Evolutionary conservation across 1,139 yeast genomes (phyloP).

Genomic region (Lodderomyces theae): DNA sequence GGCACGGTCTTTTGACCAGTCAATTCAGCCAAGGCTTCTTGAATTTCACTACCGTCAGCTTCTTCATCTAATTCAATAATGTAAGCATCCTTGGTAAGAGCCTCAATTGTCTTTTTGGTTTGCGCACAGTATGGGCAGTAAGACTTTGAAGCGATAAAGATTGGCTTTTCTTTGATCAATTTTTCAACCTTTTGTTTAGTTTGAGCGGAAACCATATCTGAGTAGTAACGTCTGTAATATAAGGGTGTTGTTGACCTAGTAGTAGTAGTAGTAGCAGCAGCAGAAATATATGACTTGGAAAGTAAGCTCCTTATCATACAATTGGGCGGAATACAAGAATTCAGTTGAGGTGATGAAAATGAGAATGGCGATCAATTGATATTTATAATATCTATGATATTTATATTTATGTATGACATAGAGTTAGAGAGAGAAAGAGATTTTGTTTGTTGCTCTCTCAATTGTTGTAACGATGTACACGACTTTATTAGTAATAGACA

Average conservation of each 20-base stretch:
- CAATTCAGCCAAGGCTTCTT: conserved; percentile 68
- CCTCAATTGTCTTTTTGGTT: conserved; percentile 56
- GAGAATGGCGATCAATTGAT: not conserved
- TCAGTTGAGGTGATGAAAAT: not conserved
- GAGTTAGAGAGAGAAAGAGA: no score
- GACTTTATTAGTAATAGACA: not conserved
- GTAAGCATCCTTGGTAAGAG: conserved; percentile 53
- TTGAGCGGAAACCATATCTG: conserved; percentile 45
- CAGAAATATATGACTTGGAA: not conserved
- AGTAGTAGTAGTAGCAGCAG: not conserved
- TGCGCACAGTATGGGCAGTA: conserved; percentile 73
- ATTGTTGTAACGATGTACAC: not conserved
- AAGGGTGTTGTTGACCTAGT: conserved; percentile 7
- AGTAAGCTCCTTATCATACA: conserved; percentile 4
- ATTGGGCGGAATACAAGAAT: no score
- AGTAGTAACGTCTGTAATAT: conserved; percentile 4
- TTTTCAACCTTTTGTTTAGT: conserved; percentile 56
- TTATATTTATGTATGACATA: no score
- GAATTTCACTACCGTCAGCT: conserved; percentile 53
- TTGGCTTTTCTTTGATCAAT: conserved; percentile 62
- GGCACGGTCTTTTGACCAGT: conserved; percentile 96
- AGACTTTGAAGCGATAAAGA: conserved; percentile 81
- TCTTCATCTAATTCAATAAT: conserved; percentile 62
- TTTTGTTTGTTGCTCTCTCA: not conserved
- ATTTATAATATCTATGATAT: not conserved